phyloP scores from a whole-genome alignment of 495 filamentous ascomycete genomes.

The Chaetomium cochliodes region DNA sequence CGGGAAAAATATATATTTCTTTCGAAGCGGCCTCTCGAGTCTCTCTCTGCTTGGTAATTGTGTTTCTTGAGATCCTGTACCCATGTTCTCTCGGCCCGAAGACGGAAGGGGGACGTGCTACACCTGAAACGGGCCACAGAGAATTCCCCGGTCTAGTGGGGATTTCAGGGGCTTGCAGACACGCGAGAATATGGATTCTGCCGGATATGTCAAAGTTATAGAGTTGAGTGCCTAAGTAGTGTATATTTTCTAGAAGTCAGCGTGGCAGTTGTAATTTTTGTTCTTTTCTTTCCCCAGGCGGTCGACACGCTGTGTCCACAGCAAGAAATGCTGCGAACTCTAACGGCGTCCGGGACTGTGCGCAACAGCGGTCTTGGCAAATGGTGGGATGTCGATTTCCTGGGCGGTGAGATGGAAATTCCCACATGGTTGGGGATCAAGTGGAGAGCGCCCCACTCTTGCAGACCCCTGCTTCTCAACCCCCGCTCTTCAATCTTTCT shows the following conservation, averaged over 20 bases:
- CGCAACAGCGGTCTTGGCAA: background rate
- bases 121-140: constrained; percentile 13
- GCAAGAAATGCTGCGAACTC: background rate
- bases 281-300: background rate
- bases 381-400: background rate
- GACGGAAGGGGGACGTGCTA: background rate
- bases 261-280: background rate
- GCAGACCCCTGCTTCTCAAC: background rate
- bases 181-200: background rate
- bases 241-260: background rate
- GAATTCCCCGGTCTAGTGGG: constrained; percentile 3
- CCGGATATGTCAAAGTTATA: background rate
- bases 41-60: background rate
- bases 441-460: background rate
- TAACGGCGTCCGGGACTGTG: background rate
- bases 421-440: constrained; percentile 12
- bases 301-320: background rate
- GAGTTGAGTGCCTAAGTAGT: background rate
- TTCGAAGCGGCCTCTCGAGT: background rate
- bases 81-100: background rate
- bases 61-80: background rate
- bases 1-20: background rate
- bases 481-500: constrained; percentile 6
- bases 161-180: constrained; percentile 12
- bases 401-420: constrained; percentile 11